Evolutionary conservation across 2,329 filamentous ascomycete species (phyloP).

Genomic region (Botryotinia convoluta): DNA sequence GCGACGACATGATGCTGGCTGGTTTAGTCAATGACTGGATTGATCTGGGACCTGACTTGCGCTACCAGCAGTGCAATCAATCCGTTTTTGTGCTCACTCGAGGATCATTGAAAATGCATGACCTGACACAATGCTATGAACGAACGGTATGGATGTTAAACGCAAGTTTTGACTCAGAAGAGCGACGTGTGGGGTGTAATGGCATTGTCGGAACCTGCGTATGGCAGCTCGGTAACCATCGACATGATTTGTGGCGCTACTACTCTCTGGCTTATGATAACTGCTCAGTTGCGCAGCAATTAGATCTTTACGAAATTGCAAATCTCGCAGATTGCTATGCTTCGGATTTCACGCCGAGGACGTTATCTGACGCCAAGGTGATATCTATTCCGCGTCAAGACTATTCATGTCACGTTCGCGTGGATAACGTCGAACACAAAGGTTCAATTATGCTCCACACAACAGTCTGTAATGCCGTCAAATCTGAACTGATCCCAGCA

Average conservation of each 20-base stretch:
- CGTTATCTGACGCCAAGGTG: not conserved
- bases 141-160: not conserved
- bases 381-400: not conserved
- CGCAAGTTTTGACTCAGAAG: not conserved
- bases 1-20: not conserved
- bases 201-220: not conserved
- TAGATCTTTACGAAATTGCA: not conserved
- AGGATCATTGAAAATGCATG: not conserved
- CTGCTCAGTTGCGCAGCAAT: not conserved
- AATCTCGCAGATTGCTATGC: not conserved
- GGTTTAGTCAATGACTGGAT: constrained; percentile 1
- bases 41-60: constrained; percentile 2
- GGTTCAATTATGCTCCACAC: not conserved
- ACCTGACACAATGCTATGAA: not conserved
- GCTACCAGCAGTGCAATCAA: constrained; percentile 2
- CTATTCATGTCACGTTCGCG: not conserved
- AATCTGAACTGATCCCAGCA: not conserved
- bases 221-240: not conserved
- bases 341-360: not conserved
- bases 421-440: not conserved
- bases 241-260: not conserved
- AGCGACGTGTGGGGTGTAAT: not conserved
- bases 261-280: not conserved
- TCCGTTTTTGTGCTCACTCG: not conserved
- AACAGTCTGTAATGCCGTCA: not conserved